Evolutionary conservation across 805 yeast genomes (phyloP), one percentile per base, ranked within the genome.

Genomic region (Maudiozyma turicensis): DNA sequence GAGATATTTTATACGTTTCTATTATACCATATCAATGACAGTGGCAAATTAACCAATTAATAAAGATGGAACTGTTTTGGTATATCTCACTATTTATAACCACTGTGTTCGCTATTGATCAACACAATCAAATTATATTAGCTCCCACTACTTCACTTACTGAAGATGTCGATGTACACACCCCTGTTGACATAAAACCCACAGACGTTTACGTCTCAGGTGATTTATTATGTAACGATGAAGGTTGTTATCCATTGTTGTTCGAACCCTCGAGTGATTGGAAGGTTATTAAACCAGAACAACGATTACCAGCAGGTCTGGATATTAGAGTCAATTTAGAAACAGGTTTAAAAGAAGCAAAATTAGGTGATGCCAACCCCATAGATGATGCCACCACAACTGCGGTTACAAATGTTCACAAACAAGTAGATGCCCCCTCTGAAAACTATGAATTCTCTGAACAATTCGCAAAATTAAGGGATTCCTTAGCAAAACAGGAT

Each of bases 251-350:
- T 58, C 84, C 86, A 1, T 66, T 67, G 41, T 52, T 76, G 2
- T 88, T 89, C 59, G 76, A 66, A 38, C 85, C 96, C 1, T 66
- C 81, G 0, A 52, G 60, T 1, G 78, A 84, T 54, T 90, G 96
- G 95, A 80, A 81, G 67, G 60, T 60, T 1, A 76, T 90, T 5
- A 72, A 68, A 55, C 82, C 77, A 44, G 88, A 82, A n/a, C 96
- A 87, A 58, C 73, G 76, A 7, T 73, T 90, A 3, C 95, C 96
- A 0, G 77, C 77, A 6, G 98, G 97, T 11, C 48, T 63, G 32
- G 90, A 86, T 63, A 78, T 89, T 10, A 72, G 86, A 54, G 58
- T 90, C 55, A 82, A 87, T 61, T 66, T 89, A 50, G 86, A 82
- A n/a, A 81, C 89, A 0, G 82, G 84, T 15, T 64, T 68, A 30